Evolutionary conservation across 2,329 filamentous ascomycete species (phyloP).

Genomic region (Acrocalymma vagum): DNA sequence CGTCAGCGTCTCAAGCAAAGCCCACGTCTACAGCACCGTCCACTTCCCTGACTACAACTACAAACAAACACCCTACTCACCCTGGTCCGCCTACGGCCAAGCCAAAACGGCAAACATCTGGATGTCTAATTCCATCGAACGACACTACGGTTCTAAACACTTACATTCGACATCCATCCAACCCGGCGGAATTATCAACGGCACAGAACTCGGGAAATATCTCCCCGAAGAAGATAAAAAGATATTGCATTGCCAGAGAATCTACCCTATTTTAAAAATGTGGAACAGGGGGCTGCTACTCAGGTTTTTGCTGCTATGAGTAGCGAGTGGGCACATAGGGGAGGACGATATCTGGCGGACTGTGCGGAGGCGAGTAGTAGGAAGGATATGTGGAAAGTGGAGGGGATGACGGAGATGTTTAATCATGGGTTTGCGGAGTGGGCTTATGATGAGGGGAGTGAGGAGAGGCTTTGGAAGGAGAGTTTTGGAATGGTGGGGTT

Average conservation of each 20-base stretch:
- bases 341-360: conserved; percentile 45
- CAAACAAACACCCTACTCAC: conserved; percentile 38
- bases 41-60: conserved; percentile 54
- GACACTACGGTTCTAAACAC: conserved; percentile 15
- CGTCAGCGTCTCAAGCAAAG: conserved; percentile 20
- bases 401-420: conserved; percentile 12
- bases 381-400: conserved; percentile 15
- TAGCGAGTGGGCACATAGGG: conserved; percentile 39
- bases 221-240: conserved; percentile 5
- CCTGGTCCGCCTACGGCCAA: conserved; percentile 56
- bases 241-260: conserved; percentile 5
- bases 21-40: conserved; percentile 47
- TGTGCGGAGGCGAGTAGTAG: conserved; percentile 16
- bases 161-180: conserved; percentile 26
- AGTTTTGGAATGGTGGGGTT: conserved; percentile 24
- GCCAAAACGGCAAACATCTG: conserved; percentile 60
- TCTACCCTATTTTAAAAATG: conserved; percentile 32
- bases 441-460: conserved; percentile 35
- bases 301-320: conserved; percentile 47
- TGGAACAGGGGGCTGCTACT: conserved; percentile 51
- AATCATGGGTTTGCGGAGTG: conserved; percentile 26
- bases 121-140: conserved; percentile 28
- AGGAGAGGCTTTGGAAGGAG: conserved; percentile 41
- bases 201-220: conserved; percentile 13
- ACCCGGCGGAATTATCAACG: conserved; percentile 26